Conservation (phyloP, 2,329 filamentous ascomycete genomes). For the Allantophomopsis lycopodina region DNA sequence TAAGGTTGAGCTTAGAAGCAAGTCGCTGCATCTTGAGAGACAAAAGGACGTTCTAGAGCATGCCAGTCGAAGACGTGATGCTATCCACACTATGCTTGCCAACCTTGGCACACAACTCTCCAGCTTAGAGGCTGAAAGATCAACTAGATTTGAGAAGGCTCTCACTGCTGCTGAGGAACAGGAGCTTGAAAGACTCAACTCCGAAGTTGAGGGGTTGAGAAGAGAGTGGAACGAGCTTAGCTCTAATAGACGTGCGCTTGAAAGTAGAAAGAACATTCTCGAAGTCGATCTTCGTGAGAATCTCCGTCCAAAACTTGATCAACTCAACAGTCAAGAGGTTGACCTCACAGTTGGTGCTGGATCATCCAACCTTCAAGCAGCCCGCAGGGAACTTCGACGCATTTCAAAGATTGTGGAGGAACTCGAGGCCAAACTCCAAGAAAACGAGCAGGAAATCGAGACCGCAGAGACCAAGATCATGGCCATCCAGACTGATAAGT, state of each 20-base stretch:
- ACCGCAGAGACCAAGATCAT: slow-evolving; percentile 24
- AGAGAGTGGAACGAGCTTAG: slow-evolving; percentile 66
- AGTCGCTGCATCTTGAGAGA: slow-evolving; percentile 61
- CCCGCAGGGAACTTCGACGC: slow-evolving; percentile 69
- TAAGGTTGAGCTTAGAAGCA: slow-evolving; percentile 61
- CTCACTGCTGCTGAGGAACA: slow-evolving; percentile 71
- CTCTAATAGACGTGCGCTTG: slow-evolving; percentile 59
- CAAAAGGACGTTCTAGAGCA: slow-evolving; percentile 61
- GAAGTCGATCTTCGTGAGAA: slow-evolving; percentile 87
- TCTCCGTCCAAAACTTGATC: slow-evolving; percentile 72
- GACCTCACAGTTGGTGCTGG: slow-evolving; percentile 50
- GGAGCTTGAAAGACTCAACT: slow-evolving; percentile 59
- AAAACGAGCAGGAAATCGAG: slow-evolving; percentile 65
- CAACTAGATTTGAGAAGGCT: slow-evolving; percentile 83
- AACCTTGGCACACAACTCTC: slow-evolving; percentile 62
- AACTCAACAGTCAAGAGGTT: slow-evolving; percentile 64
- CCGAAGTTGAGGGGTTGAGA: slow-evolving; percentile 58
- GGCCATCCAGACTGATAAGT: slow-evolving; percentile 28
- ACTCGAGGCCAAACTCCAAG: slow-evolving; percentile 54
- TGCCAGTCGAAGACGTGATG: slow-evolving; percentile 48
- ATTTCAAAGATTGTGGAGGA: slow-evolving; percentile 53
- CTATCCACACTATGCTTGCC: slow-evolving; percentile 62
- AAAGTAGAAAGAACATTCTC: slow-evolving; percentile 67
- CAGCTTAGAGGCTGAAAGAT: slow-evolving; percentile 68
- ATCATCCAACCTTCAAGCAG: slow-evolving; percentile 58